phyloP scores from a whole-genome alignment of 176 grass and related monocot species.

The Carex parvula region DNA sequence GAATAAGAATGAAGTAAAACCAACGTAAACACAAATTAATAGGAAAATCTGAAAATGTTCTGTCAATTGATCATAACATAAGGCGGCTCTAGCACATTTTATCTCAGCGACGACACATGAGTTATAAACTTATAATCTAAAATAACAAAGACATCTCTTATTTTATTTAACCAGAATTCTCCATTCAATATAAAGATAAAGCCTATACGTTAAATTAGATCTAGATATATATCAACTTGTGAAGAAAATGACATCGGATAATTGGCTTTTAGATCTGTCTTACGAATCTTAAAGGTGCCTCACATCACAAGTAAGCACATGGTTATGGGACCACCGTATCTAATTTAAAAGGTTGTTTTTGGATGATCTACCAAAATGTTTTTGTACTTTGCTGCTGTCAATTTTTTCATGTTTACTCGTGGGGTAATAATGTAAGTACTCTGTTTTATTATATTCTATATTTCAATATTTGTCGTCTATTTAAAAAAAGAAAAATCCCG shows the following conservation, averaged over 20 bases:
- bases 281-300: constrained; percentile 6
- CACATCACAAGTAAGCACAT: constrained; percentile 22
- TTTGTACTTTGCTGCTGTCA: neutral
- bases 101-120: neutral
- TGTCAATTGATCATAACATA: neutral
- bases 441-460: neutral
- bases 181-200: neutral
- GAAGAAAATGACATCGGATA: neutral
- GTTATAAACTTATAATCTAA: neutral
- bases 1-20: neutral
- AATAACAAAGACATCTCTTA: neutral
- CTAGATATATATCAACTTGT: neutral
- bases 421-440: neutral
- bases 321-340: neutral
- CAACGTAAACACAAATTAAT: neutral
- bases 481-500: too few relatives aligned
- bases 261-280: constrained; percentile 1
- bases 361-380: neutral
- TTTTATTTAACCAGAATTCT: neutral
- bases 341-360: neutral
- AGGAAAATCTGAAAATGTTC: neutral
- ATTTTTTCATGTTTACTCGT: neutral
- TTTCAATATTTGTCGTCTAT: too few relatives aligned
- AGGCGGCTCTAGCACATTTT: neutral
- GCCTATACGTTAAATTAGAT: neutral